Percentiles rank a stretch among this genome's conserved stretches.
phyloP scores from a whole-genome alignment of 1,284 basidiomycete genomes.

The Acaromyces ingoldii region DNA sequence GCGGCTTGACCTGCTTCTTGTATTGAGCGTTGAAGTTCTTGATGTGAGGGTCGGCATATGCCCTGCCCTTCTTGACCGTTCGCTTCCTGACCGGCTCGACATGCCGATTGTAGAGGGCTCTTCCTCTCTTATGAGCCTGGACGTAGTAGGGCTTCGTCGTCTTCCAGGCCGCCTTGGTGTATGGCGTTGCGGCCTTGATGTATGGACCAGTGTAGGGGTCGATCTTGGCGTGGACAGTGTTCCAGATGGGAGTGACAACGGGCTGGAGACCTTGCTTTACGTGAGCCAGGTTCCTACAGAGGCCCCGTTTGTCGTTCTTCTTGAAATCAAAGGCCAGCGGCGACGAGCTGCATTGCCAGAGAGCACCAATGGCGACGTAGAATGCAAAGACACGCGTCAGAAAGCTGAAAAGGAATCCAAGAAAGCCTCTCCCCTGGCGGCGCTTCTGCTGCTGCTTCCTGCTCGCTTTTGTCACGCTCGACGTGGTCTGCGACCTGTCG shows the following conservation, averaged over 20 bases:
- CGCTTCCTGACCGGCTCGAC: conserved; percentile 35
- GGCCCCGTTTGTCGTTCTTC: conserved; percentile 27
- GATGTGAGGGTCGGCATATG: conserved; percentile 36
- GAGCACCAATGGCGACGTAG: conserved; percentile 12
- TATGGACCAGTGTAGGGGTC: conserved; percentile 44
- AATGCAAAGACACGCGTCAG: conserved; percentile 16
- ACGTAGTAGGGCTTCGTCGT: conserved; percentile 24
- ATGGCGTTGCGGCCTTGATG: conserved; percentile 23
- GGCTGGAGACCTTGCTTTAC: conserved; percentile 34
- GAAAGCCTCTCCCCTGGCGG: conserved; percentile 20
- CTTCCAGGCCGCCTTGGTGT: conserved; percentile 22
- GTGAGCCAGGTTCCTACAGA: conserved; percentile 41
- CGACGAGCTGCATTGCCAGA: conserved; percentile 40
- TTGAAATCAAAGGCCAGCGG: conserved; percentile 43
- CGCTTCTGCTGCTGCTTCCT: too few species aligned
- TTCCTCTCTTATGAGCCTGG: conserved; percentile 24
- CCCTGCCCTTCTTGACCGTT: conserved; percentile 27
- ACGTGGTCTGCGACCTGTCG: too few species aligned
- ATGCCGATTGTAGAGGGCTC: conserved; percentile 33
- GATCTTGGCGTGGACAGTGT: conserved; percentile 18
- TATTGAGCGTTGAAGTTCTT: conserved; percentile 30
- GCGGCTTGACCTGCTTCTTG: conserved; percentile 39
- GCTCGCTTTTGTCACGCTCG: too few species aligned
- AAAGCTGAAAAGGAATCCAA: conserved; percentile 19
- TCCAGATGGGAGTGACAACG: conserved; percentile 25